Percentiles rank a stretch among this genome's conserved stretches.
Evolutionary conservation across 257 asterid genomes (phyloP).

Genomic region (Echium plantagineum): DNA sequence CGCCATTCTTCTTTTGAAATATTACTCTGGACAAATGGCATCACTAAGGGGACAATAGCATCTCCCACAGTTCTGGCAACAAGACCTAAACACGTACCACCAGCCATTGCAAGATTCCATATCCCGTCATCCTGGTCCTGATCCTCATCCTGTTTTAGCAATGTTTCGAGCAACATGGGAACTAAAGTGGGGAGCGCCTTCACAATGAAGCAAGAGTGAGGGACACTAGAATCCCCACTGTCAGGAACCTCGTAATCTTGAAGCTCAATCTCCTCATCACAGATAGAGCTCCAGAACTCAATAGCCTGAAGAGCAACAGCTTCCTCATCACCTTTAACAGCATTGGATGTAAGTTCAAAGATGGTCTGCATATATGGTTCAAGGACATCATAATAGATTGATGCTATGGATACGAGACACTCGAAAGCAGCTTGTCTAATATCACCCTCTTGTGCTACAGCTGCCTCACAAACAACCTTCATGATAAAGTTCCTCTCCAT

Average conservation of each 20-base stretch:
- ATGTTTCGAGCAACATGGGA: slow-evolving; percentile 74
- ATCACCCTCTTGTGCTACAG: no score
- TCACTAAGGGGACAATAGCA: slow-evolving; percentile 55
- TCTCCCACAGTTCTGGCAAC: slow-evolving; percentile 80
- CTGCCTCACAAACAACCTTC: no score
- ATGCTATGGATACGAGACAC: no score
- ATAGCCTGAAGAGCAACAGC: slow-evolving; percentile 81
- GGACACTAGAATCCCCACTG: slow-evolving; percentile 41
- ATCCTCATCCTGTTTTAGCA: slow-evolving; percentile 78
- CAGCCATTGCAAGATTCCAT: slow-evolving; percentile 91
- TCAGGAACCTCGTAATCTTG: slow-evolving; percentile 54
- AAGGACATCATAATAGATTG: no score
- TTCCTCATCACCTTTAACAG: slow-evolving; percentile 70
- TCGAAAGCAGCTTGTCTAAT: no score
- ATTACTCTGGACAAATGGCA: slow-evolving; percentile 52
- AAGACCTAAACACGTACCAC: slow-evolving; percentile 75
- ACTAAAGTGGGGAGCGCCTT: slow-evolving; percentile 66
- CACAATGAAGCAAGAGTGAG: slow-evolving; percentile 58
- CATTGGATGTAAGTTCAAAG: slow-evolving; percentile 27
- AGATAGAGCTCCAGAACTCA: slow-evolving; percentile 80
- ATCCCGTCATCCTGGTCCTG: slow-evolving; percentile 80
- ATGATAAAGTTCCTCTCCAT: no score
- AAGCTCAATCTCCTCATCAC: slow-evolving; percentile 27
- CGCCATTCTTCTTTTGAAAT: no score
- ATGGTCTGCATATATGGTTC: no score